A percentile compares a stretch with the other conserved stretches of the same genome.
phyloP scores from a whole-genome alignment of 73 alveolate genomes.

The Halteria grandinella region DNA sequence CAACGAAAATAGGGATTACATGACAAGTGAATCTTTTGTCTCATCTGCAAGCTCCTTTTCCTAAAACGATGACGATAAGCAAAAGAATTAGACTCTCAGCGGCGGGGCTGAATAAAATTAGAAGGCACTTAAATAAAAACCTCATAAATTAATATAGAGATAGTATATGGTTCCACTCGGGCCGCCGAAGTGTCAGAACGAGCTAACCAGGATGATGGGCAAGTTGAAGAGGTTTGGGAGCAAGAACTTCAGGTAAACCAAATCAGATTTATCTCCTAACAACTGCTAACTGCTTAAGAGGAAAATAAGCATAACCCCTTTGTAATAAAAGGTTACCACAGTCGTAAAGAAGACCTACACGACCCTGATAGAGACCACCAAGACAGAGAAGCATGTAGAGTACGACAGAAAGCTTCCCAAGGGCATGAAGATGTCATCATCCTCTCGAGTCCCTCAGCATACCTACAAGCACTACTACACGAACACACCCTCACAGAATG shows the following conservation, averaged over 20 bases:
- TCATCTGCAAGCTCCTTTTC: not conserved
- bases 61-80: not conserved
- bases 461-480: too few species aligned
- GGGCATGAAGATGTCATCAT: too few species aligned
- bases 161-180: too few species aligned
- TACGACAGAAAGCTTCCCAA: too few species aligned
- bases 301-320: constrained; percentile 30
- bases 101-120: not conserved
- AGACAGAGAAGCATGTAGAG: too few species aligned
- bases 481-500: too few species aligned
- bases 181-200: not conserved
- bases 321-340: constrained; percentile 25
- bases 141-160: too few species aligned
- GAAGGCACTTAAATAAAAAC: too few species aligned
- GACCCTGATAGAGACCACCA: constrained; percentile 18
- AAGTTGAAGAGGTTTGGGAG: not conserved
- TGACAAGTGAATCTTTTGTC: not conserved
- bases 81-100: not conserved
- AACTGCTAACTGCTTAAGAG: not conserved
- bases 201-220: constrained; percentile 3
- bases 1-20: too few species aligned
- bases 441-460: too few species aligned
- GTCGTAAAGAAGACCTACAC: constrained; percentile 26
- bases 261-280: not conserved
- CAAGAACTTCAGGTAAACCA: not conserved